Percentiles rank a stretch among this genome's conserved stretches.
These are phyloP conservation scores for Aurinia saxatilis DNA, from an alignment of 345 rosid genomes.

Conservation along the genomic window DNA sequence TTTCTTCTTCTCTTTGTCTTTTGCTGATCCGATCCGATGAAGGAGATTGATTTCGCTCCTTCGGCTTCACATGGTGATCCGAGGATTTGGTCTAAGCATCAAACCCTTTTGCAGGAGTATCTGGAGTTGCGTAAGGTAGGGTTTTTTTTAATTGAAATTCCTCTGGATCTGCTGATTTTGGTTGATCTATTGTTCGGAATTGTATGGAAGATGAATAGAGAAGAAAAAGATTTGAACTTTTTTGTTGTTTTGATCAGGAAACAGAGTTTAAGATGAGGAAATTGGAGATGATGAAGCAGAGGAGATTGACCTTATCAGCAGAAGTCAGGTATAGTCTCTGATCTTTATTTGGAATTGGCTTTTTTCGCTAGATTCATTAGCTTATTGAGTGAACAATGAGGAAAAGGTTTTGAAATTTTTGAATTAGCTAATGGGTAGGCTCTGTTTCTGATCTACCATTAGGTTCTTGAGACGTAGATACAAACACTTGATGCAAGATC, in stretches of 20 bases:
- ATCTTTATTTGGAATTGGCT: background rate
- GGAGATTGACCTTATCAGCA: constrained; percentile 36
- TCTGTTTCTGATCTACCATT: background rate
- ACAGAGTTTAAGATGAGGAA: constrained; percentile 43
- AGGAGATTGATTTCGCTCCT: constrained; percentile 31
- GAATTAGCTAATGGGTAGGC: too few species aligned
- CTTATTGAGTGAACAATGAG: background rate
- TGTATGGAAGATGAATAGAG: background rate
- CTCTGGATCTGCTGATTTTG: constrained; percentile 32
- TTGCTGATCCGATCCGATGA: constrained; percentile 34
- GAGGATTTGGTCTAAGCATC: constrained; percentile 40
- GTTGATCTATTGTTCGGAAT: constrained; percentile 7
- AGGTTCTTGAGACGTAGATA: constrained; percentile 70
- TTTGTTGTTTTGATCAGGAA: constrained; percentile 43
- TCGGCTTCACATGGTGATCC: constrained; percentile 32
- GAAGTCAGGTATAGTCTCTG: constrained; percentile 63
- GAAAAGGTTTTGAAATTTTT: too few species aligned
- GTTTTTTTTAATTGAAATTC: constrained; percentile 14
- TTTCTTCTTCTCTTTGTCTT: background rate
- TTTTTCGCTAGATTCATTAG: background rate
- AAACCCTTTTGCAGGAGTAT: constrained; percentile 50
- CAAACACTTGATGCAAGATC: constrained; percentile 45
- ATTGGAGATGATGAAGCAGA: constrained; percentile 55
- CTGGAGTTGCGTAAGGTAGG: constrained; percentile 46
- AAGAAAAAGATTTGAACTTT: background rate